Percentiles rank a stretch among this genome's conserved stretches.
Evolutionary conservation across 495 filamentous ascomycete genomes (phyloP).

Genomic region (Talaromyces stipitatus): DNA sequence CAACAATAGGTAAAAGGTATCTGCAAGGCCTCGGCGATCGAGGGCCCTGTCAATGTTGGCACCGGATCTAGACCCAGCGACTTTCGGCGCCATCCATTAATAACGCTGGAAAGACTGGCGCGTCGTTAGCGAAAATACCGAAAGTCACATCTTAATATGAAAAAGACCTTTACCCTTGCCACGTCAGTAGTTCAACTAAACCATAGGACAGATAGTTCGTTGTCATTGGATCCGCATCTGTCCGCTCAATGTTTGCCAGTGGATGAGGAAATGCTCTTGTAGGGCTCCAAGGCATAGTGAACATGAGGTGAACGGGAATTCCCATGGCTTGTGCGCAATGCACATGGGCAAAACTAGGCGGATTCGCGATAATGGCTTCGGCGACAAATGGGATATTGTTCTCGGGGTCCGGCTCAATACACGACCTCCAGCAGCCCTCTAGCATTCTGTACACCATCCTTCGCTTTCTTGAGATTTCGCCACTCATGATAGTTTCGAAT

Average conservation of each 20-base stretch:
- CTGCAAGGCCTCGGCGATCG: conserved; percentile 32
- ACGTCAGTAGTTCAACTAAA: conserved; percentile 57
- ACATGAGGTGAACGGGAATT: conserved; percentile 59
- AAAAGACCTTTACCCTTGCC: conserved; percentile 61
- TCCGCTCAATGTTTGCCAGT: conserved; percentile 44
- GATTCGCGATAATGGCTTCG: conserved; percentile 61
- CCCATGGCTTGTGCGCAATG: conserved; percentile 55
- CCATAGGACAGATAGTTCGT: conserved; percentile 54
- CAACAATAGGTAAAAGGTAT: conserved; percentile 60
- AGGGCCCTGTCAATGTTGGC: conserved; percentile 24
- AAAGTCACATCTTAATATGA: too few relatives aligned
- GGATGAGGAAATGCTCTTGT: conserved; percentile 51
- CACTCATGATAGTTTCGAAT: conserved; percentile 34
- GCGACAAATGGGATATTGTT: conserved; percentile 56
- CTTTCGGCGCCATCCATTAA: conserved; percentile 48
- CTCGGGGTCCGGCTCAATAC: conserved; percentile 42
- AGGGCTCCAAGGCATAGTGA: conserved; percentile 55
- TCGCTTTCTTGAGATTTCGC: conserved; percentile 37
- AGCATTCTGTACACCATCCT: conserved; percentile 53
- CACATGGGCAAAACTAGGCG: conserved; percentile 58
- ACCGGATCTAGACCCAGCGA: conserved; percentile 47
- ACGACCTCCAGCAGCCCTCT: conserved; percentile 56
- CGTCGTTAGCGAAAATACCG: too few relatives aligned
- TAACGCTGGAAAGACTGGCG: conserved; percentile 50
- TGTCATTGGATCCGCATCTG: conserved; percentile 31